These are phyloP conservation scores for Pistacia atlantica DNA, from an alignment of 345 rosid genomes.

Conservation along the genomic window DNA sequence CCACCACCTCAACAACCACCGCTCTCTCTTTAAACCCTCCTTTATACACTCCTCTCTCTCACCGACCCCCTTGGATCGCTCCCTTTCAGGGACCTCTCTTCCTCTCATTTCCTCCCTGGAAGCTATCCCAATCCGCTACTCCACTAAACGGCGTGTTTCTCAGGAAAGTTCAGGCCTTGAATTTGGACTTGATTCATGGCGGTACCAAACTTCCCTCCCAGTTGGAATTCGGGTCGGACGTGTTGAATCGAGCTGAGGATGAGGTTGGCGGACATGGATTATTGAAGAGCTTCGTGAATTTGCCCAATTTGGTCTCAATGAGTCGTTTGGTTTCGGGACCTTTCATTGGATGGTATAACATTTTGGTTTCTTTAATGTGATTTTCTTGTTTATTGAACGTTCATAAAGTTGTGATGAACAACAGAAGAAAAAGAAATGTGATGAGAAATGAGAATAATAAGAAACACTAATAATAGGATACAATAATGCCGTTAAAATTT, in stretches of 20 bases:
- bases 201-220: constrained; percentile 34
- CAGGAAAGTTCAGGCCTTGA: constrained; percentile 58
- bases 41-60: constrained; percentile 26
- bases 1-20: constrained; percentile 30
- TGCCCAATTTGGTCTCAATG: constrained; percentile 78
- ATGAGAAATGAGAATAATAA: not conserved
- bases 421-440: not conserved
- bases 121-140: constrained; percentile 78
- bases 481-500: not conserved
- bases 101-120: constrained; percentile 84
- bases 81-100: constrained; percentile 79
- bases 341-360: constrained; percentile 72
- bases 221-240: constrained; percentile 26
- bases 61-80: constrained; percentile 56
- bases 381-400: not conserved
- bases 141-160: constrained; percentile 60
- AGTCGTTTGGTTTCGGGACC: constrained; percentile 88
- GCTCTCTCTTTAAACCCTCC: constrained; percentile 23
- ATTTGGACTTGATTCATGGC: constrained; percentile 46
- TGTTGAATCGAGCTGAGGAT: constrained; percentile 25
- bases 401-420: not conserved
- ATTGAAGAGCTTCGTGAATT: constrained; percentile 61
- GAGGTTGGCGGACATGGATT: constrained; percentile 26
- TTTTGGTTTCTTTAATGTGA: not conserved
- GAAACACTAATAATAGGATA: not conserved